Evolutionary conservation across 345 rosid genomes (phyloP).

Genomic region (Bruguiera parviflora): DNA sequence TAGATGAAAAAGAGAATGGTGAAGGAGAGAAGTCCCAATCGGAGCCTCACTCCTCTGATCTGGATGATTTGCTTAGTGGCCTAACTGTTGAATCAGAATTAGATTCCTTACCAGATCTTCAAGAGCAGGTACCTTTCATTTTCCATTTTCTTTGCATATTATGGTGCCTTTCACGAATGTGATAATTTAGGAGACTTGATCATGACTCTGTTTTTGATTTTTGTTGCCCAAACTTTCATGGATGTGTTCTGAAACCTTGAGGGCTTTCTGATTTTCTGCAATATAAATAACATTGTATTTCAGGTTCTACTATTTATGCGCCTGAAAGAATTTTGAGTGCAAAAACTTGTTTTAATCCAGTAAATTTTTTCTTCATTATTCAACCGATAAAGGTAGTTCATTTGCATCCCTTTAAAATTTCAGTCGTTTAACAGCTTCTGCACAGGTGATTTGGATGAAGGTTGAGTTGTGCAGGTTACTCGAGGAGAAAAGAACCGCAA

Average conservation of each 20-base stretch:
- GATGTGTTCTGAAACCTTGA: too few species aligned
- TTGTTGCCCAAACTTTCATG: too few species aligned
- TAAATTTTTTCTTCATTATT: too few species aligned
- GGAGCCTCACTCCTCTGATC: slow-evolving; percentile 28
- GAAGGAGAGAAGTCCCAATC: slow-evolving; percentile 36
- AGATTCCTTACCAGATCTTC: slow-evolving; percentile 73
- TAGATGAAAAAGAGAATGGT: slow-evolving; percentile 36
- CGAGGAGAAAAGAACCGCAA: slow-evolving; percentile 83
- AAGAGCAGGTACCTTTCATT: slow-evolving; percentile 63
- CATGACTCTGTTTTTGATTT: too few species aligned
- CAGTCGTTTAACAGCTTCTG: slow-evolving; percentile 45
- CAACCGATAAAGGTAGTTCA: slow-evolving; percentile 5
- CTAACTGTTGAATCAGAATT: slow-evolving; percentile 39
- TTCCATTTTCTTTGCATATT: slow-evolving; percentile 7
- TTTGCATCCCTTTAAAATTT: slow-evolving; percentile 42
- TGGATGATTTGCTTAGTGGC: slow-evolving; percentile 42
- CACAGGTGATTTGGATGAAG: slow-evolving; percentile 89
- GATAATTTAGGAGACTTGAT: too few species aligned
- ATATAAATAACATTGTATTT: too few species aligned
- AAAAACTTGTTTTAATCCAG: too few species aligned
- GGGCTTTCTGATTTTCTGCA: too few species aligned
- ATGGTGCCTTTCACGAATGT: not conserved
- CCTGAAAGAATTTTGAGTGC: too few species aligned
- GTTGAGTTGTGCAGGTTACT: slow-evolving; percentile 78
- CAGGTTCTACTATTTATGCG: too few species aligned